Conservation (phyloP, 768 basidiomycete species). For the Panus rudis region DNA sequence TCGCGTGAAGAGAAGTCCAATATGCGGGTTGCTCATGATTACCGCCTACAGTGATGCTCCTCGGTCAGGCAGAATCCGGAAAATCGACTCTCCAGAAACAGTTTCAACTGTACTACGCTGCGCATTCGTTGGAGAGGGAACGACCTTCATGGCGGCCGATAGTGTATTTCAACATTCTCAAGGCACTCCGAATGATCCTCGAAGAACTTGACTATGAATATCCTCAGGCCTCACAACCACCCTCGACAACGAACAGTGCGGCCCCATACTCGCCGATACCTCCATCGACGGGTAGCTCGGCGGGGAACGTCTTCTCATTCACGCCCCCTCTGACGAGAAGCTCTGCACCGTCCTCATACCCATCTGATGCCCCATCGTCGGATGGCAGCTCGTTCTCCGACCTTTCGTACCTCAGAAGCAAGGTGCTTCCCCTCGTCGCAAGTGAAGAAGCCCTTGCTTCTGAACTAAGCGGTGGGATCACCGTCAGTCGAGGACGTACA, state of each 20-base stretch:
- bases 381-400: conserved; percentile 33
- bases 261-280: neutral
- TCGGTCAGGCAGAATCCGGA: conserved; percentile 37
- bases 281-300: conserved; percentile 3
- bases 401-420: conserved; percentile 44
- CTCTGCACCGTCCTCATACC: conserved; percentile 13
- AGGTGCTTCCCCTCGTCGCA: conserved; percentile 56
- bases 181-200: conserved; percentile 67
- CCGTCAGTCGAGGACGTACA: conserved; percentile 50
- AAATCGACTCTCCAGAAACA: conserved; percentile 84
- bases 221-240: conserved; percentile 22
- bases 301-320: conserved; percentile 2
- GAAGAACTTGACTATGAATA: conserved; percentile 62
- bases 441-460: conserved; percentile 63
- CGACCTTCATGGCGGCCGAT: conserved; percentile 37
- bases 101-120: conserved; percentile 76
- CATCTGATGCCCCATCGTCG: neutral
- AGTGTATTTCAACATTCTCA: conserved; percentile 50
- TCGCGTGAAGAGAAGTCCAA: neutral
- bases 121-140: conserved; percentile 30
- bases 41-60: conserved; percentile 20
- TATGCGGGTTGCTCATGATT: neutral
- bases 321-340: conserved; percentile 20
- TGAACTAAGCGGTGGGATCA: conserved; percentile 60
- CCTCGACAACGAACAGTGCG: conserved; percentile 1